Evolutionary conservation across 345 rosid species (phyloP), one percentile per base, ranked within the genome.

Genomic region (Gossypium ekmanianum): DNA sequence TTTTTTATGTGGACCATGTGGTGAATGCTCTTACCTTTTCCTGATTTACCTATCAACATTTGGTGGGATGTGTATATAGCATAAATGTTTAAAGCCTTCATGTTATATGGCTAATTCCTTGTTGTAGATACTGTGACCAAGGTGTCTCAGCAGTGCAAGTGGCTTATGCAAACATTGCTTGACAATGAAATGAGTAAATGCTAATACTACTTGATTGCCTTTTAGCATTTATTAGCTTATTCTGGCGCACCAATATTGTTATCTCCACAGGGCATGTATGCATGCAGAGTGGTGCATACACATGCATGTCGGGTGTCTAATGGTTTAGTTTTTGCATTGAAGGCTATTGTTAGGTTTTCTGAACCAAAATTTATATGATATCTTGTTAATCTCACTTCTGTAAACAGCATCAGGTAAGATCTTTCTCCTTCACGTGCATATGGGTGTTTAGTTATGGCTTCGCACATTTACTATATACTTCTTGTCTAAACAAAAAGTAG

Each of bases 141-240:
- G 54, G 64, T 72, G 75, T 56, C 39, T 71, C 44, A 39, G 56
- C 74, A 71, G 52, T 20, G 22, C 10, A n/a, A 54, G 58, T n/a
- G 24, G 58, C 11, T 54, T 54, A 20, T 54, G 24, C 58, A n/a
- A 71, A 56, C 26, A 41, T 71, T 56, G 52, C 50, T 71, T 71
- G 62, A 48, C 64, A 54, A 39, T 17, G 6, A 72, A 72, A 57
- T 12, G 39, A 72, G 54, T 57, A 55, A 34, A 72, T 41, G 50
- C 27, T 56, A 56, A 56, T 43, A 41, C 75, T 41, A 55, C 64
- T 54, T 41, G 2, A 34, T 34, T 34, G 62, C 8, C 47, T 29
- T 71, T 27, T 54, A n/a, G 55, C 72, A 43, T 47, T 45, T 68
- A 68, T 24, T 47, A 47, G 55, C 18, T 47, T 68, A 47, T 68